Percentiles rank a stretch among this genome's conserved stretches.
These are phyloP conservation scores for Passalora sequoiae DNA, from an alignment of 2,329 filamentous ascomycete species.

Conservation along the genomic window DNA sequence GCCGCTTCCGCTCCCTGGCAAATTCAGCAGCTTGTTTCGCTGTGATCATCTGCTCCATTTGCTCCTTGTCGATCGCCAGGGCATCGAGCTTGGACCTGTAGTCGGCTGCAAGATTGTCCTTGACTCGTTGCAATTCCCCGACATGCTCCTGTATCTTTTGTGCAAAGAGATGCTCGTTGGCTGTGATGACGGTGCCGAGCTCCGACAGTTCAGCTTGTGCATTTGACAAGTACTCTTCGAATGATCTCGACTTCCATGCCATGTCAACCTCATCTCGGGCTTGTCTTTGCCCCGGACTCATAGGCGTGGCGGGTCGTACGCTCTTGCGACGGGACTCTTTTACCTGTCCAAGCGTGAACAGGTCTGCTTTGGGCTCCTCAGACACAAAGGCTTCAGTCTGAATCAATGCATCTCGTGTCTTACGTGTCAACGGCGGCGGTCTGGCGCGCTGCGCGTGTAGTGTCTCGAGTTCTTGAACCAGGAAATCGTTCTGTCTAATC, in stretches of 20 bases:
- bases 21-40: slow-evolving; percentile 30
- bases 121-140: slow-evolving; percentile 33
- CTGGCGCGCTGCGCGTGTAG: slow-evolving; percentile 21
- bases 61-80: slow-evolving; percentile 28
- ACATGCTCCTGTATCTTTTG: slow-evolving; percentile 36
- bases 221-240: slow-evolving; percentile 35
- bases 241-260: slow-evolving; percentile 25
- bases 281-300: slow-evolving; percentile 17
- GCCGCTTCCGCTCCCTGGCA: slow-evolving; percentile 30
- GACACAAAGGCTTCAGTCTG: slow-evolving; percentile 21
- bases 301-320: slow-evolving; percentile 12
- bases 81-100: slow-evolving; percentile 33
- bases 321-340: slow-evolving; percentile 13
- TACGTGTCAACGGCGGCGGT: slow-evolving; percentile 5
- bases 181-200: slow-evolving; percentile 33
- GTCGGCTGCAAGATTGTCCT: slow-evolving; percentile 32
- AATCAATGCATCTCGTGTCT: slow-evolving; percentile 18
- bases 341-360: slow-evolving; percentile 11
- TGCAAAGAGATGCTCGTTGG: slow-evolving; percentile 34
- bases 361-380: slow-evolving; percentile 16
- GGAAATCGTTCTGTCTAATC: slow-evolving; percentile 26
- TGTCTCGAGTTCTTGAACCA: slow-evolving; percentile 28
- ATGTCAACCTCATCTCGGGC: slow-evolving; percentile 19
- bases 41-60: slow-evolving; percentile 30
- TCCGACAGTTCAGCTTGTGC: slow-evolving; percentile 32